Base-by-base conservation (phyloP, 2,329 filamentous ascomycete genomes). In the Aureobasidium leucospermi region DNA sequence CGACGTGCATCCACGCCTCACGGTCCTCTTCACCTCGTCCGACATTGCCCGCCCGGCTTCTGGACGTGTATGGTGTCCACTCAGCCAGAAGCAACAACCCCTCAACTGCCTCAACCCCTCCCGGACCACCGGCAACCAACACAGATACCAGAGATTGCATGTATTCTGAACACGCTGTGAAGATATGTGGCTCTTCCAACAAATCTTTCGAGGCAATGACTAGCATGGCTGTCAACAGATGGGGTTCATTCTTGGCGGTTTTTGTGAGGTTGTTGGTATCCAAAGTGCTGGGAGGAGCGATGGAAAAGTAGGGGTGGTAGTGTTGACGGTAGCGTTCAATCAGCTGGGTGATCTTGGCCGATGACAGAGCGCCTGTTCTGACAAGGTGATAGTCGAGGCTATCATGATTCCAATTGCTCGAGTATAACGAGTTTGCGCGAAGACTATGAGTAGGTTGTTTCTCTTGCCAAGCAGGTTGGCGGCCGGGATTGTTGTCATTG, bases 1-100 rank as follows among this genome's bases (percentile, higher is more conserved):
- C 87, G 6, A 89, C 85, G 65, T 89, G 84, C 86, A 89, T 89
- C 87, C 87, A 90, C 0, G 86, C 85, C 32, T 87, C 85, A 46
- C 87, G 81, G 65, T 90, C 86, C 67, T 89, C 87, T 69, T 89
- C 86, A 8, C 87, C 87, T 59, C 86, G 80, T 0, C 86, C 87
- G 19, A 89, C 84, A 29, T 81, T 78, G 34, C 83, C 83, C 32
- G 83, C 81, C 36, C 80, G 76, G 2, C 79, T 79, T 6, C 84
- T 76, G 1, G 85, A 79, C 0, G 84, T 83, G 62, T 87, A 86
- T 0, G 85, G 85, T 6, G 85, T 85, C 87, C 87, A 90, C 67
- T 90, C 86, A 0, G 87, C 86, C 1, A 90, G 79, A 2, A 90
- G 75, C 0, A 89, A 74, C 1, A 90, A 72, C 1, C 85, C 85